Conservation (phyloP, 371 early-diverging fungal genomes). For the Neoconidiobolus thromboides region DNA sequence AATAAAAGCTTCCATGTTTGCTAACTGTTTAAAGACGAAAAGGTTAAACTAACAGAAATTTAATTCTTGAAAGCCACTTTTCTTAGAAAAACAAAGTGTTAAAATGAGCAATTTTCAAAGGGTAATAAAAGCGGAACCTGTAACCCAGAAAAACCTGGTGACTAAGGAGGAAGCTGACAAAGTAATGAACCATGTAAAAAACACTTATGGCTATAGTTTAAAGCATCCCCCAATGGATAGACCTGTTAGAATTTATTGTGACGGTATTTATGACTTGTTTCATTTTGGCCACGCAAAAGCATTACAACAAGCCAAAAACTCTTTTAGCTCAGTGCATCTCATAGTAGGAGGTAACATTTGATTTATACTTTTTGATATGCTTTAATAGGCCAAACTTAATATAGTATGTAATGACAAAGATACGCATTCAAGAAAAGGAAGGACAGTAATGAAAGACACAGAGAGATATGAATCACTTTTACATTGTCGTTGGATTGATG, state of each 20-base stretch:
- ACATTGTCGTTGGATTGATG: slow-evolving; percentile 94
- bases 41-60: too few species aligned
- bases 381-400: background rate
- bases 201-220: slow-evolving; percentile 4
- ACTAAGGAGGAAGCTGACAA: too few species aligned
- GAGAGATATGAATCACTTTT: slow-evolving; percentile 80
- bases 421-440: slow-evolving; percentile 78
- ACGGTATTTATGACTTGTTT: slow-evolving; percentile 89
- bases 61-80: too few species aligned
- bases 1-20: too few species aligned
- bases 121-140: too few species aligned
- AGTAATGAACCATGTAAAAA: background rate
- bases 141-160: too few species aligned
- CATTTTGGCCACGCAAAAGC: slow-evolving; percentile 90
- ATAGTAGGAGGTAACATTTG: slow-evolving; percentile 59
- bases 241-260: slow-evolving; percentile 73
- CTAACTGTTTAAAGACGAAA: too few species aligned
- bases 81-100: too few species aligned
- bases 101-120: too few species aligned
- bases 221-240: slow-evolving; percentile 46
- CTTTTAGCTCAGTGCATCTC: slow-evolving; percentile 68
- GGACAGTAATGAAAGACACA: slow-evolving; percentile 71
- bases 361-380: background rate
- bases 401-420: slow-evolving; percentile 64
- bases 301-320: slow-evolving; percentile 84